A percentile compares a stretch with the other conserved stretches of the same genome.
Evolutionary conservation across 768 basidiomycete genomes (phyloP).

Genomic region (Termitomyces sp.): DNA sequence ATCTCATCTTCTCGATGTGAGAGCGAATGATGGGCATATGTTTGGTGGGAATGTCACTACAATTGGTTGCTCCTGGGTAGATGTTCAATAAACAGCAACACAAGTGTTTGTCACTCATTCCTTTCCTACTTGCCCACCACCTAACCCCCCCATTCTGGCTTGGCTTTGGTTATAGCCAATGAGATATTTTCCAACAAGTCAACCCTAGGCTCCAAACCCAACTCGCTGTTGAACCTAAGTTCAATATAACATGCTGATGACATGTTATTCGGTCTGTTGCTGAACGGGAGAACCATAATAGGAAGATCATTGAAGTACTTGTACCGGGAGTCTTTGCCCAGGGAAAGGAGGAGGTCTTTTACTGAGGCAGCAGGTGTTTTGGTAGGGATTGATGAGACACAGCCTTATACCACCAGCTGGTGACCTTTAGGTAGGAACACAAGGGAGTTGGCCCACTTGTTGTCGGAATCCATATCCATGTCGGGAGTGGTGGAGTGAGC

Average conservation of each 20-base stretch:
- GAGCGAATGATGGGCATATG: too few species aligned
- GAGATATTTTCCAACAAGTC: neutral
- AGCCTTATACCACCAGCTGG: too few species aligned
- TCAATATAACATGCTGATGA: neutral
- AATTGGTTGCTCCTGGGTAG: rapidly evolving
- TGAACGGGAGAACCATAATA: neutral
- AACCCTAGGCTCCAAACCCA: neutral
- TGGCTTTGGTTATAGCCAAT: neutral
- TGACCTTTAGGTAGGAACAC: too few species aligned
- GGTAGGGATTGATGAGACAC: too few species aligned
- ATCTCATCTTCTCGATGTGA: too few species aligned
- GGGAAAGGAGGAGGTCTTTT: neutral
- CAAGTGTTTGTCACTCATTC: neutral
- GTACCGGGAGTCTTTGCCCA: neutral
- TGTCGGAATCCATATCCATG: too few species aligned
- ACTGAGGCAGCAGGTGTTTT: neutral
- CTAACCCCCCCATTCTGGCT: neutral
- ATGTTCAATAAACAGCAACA: too few species aligned
- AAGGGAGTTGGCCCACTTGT: too few species aligned
- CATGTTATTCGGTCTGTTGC: neutral
- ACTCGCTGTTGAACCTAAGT: neutral
- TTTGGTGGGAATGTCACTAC: too few species aligned
- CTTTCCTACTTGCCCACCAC: neutral
- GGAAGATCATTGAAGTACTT: neutral
- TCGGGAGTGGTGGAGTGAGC: too few species aligned